These are phyloP conservation scores for Neurospora sp. DNA, from an alignment of 495 filamentous ascomycete genomes.

Conservation along the genomic window DNA sequence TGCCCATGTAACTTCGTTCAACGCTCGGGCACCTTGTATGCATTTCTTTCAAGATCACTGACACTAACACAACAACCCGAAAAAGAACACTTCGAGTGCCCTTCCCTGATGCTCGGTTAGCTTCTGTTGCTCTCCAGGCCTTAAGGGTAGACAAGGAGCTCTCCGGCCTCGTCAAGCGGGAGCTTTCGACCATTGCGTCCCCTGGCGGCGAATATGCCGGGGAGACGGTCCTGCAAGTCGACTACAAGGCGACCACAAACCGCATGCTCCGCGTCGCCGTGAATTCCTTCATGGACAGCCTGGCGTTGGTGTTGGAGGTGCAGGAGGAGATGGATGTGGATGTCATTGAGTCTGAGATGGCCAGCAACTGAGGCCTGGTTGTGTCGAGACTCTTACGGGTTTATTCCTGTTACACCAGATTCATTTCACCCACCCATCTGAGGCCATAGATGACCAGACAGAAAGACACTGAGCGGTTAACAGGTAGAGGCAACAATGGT, in stretches of 20 bases:
- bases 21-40: no score
- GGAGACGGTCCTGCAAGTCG: slow-evolving; percentile 53
- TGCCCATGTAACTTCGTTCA: no score
- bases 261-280: slow-evolving; percentile 94
- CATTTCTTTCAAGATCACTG: background rate
- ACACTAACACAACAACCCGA: slow-evolving; percentile 7
- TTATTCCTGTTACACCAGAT: background rate
- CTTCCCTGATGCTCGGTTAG: slow-evolving; percentile 72
- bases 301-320: slow-evolving; percentile 70
- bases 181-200: slow-evolving; percentile 46
- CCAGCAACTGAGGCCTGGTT: background rate
- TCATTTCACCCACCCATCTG: background rate
- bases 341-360: slow-evolving; percentile 39
- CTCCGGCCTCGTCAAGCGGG: slow-evolving; percentile 67
- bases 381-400: background rate
- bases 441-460: background rate
- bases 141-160: slow-evolving; percentile 83
- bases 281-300: slow-evolving; percentile 94
- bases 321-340: slow-evolving; percentile 88
- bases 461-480: background rate
- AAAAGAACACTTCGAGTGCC: slow-evolving; percentile 69
- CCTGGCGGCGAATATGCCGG: slow-evolving; percentile 20
- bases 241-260: slow-evolving; percentile 85
- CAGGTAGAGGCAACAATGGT: background rate
- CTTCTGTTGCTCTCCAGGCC: slow-evolving; percentile 61